Conservation (phyloP, 2,329 filamentous ascomycete genomes). For the Calonectria multiphialidica region DNA sequence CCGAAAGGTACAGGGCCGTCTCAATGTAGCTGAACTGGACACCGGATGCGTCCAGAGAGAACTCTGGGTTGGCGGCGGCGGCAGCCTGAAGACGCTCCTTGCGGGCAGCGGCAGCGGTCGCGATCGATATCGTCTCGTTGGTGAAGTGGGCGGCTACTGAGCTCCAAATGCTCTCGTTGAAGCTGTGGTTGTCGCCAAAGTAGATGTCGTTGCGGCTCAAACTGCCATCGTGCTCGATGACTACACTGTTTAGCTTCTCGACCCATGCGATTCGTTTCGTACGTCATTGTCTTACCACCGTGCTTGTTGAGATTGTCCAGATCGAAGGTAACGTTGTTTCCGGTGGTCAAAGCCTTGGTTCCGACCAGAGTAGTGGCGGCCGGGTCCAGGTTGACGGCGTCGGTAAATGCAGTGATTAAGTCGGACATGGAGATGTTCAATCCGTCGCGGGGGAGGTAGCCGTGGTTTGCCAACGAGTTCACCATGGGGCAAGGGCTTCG, state of each 20-base stretch:
- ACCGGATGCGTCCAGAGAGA: conserved; percentile 12
- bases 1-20: conserved; percentile 35
- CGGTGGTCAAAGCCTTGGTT: conserved; percentile 31
- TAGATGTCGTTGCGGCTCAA: conserved; percentile 36
- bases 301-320: conserved; percentile 36
- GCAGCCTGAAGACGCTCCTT: conserved; percentile 34
- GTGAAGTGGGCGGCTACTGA: conserved; percentile 31
- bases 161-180: conserved; percentile 39
- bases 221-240: conserved; percentile 39
- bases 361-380: conserved; percentile 39
- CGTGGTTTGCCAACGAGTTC: conserved; percentile 19
- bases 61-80: conserved; percentile 33
- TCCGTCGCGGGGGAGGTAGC: conserved; percentile 16
- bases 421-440: conserved; percentile 17
- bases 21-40: conserved; percentile 35
- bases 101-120: conserved; percentile 33
- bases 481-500: conserved; percentile 22
- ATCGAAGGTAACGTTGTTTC: conserved; percentile 36
- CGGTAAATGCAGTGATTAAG: conserved; percentile 30
- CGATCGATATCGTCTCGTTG: conserved; percentile 37
- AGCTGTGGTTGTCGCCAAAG: conserved; percentile 39
- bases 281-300: conserved; percentile 19
- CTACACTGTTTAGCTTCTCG: conserved; percentile 12
- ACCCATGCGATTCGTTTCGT: fast-evolving
- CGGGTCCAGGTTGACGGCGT: conserved; percentile 38